Conservation (phyloP, 2,329 filamentous ascomycete species). For the Colletotrichum neosansevieriae region DNA sequence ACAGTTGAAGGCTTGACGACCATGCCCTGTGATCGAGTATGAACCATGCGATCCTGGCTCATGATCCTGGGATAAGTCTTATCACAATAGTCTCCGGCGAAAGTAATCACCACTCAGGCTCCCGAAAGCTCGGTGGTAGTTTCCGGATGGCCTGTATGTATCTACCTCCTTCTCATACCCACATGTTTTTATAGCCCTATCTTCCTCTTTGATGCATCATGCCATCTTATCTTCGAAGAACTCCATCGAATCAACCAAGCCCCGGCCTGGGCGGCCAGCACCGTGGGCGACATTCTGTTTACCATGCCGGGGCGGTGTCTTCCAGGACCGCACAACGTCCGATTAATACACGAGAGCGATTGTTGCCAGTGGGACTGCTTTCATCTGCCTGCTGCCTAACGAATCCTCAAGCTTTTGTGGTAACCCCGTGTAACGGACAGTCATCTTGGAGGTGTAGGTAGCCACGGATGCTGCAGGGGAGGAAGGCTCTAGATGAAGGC, state of each 20-base stretch:
- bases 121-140: neutral
- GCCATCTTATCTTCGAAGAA: neutral
- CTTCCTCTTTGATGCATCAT: neutral
- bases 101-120: too few species aligned
- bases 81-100: too few species aligned
- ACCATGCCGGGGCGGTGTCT: rapidly evolving
- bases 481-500: too few species aligned
- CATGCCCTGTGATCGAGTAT: too few species aligned
- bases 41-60: too few species aligned
- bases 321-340: neutral
- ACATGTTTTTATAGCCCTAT: neutral
- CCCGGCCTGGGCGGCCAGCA: neutral
- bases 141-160: neutral
- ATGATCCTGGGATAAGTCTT: too few species aligned
- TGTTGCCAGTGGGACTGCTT: neutral
- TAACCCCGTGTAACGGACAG: too few species aligned
- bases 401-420: too few species aligned
- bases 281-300: neutral
- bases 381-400: too few species aligned
- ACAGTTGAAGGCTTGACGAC: too few species aligned
- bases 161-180: neutral
- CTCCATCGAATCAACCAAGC: neutral
- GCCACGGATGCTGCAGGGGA: too few species aligned
- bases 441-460: too few species aligned
- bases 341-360: neutral